phyloP scores from a whole-genome alignment of 164 flowering plant species.

The Macadamia integrifolia region DNA sequence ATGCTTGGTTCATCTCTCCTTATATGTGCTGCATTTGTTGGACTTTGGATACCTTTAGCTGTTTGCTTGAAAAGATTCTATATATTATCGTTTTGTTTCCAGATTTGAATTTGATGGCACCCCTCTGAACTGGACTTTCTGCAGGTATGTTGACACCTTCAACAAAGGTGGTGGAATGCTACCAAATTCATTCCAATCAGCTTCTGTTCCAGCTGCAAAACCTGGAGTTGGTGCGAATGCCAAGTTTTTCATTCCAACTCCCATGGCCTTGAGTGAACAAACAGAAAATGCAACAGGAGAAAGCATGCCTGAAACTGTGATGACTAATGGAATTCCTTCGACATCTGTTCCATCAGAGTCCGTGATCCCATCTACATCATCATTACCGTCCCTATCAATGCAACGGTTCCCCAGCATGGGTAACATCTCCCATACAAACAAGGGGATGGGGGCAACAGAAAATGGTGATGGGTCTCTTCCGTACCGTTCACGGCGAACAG shows the following conservation, averaged over 20 bases:
- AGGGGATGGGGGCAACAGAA: conserved; percentile 8
- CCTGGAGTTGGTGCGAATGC: conserved; percentile 33
- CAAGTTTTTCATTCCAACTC: conserved; percentile 59
- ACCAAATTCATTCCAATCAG: conserved; percentile 51
- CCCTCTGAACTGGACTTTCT: neutral
- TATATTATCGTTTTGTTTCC: too few species aligned
- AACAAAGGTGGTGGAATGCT: conserved; percentile 51
- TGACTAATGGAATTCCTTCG: conserved; percentile 14
- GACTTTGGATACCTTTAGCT: too few species aligned
- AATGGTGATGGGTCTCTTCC: conserved; percentile 22
- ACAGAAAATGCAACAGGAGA: conserved; percentile 13
- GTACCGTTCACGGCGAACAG: conserved; percentile 34
- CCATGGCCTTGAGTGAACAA: conserved; percentile 27
- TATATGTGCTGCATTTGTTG: too few species aligned
- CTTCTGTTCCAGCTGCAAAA: conserved; percentile 43
- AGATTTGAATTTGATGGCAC: neutral
- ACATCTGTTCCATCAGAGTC: conserved; percentile 20
- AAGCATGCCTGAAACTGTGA: conserved; percentile 22
- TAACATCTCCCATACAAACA: conserved; percentile 23
- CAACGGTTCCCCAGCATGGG: conserved; percentile 62
- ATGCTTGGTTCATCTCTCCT: too few species aligned
- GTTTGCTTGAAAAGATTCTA: too few species aligned
- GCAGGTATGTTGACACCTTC: conserved; percentile 82
- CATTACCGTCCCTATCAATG: conserved; percentile 25
- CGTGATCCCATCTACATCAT: conserved; percentile 18